phyloP scores from a whole-genome alignment of 169 alveolate species.

The Pseudocohnilembus persalinus region DNA sequence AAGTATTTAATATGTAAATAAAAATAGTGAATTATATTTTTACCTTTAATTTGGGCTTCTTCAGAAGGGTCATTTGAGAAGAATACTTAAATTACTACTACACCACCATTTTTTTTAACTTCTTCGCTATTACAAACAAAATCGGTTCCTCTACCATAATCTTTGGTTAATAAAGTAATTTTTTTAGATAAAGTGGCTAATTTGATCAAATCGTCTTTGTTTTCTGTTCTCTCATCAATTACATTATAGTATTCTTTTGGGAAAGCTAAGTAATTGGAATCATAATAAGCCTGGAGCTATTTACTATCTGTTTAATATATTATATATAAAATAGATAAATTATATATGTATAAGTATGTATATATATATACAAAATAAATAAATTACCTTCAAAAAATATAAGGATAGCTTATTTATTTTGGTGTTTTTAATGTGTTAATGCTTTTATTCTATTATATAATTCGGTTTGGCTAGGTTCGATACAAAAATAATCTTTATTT shows the following conservation, averaged over 20 bases:
- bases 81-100: conserved; percentile 27
- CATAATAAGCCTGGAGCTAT: too few relatives aligned
- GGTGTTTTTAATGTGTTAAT: not conserved
- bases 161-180: conserved; percentile 17
- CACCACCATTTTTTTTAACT: conserved; percentile 12
- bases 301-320: not conserved
- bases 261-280: too few relatives aligned
- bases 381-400: conserved; percentile 10
- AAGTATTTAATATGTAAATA: too few relatives aligned
- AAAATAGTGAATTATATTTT: too few relatives aligned
- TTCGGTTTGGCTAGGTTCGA: not conserved
- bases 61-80: conserved; percentile 24
- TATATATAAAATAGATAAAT: not conserved
- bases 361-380: not conserved
- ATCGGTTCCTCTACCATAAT: conserved; percentile 37
- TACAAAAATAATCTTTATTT: conserved; percentile 9
- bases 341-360: not conserved
- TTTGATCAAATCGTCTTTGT: conserved; percentile 10
- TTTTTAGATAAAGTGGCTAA: conserved; percentile 11
- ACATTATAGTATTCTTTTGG: too few relatives aligned
- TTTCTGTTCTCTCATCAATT: not conserved
- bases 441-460: conserved; percentile 1
- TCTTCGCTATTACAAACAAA: not conserved
- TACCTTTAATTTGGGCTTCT: conserved; percentile 18
- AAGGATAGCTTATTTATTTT: not conserved